Base-by-base conservation (phyloP, 2,329 filamentous ascomycete genomes). In the Botrytis porri region DNA sequence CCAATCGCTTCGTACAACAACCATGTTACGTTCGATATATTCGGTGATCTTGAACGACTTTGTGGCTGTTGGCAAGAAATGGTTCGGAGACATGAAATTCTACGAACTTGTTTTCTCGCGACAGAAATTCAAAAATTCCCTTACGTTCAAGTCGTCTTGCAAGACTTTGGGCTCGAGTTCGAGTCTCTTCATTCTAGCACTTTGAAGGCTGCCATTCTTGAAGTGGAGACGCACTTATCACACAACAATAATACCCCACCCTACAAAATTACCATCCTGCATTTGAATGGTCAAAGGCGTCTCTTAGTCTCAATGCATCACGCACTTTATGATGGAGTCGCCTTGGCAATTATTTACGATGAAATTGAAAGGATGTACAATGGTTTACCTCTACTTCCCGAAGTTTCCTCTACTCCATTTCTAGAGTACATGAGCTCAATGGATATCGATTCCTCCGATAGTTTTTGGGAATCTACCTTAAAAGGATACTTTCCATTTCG, bases 271-370 rank as follows among this genome's bases (percentile, higher is more conserved):
- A 60, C 75, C 14, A 8, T 80, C 25, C 25, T 75, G 8, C 32
- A 60, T 12, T 74, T 62, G 45, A 3, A 61, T 10, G 57, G 45
- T 12, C 37, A 59, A 12, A 73, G 57, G 12, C 76, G 75, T 25
- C 72, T 81, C 12, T 45, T 78, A 1, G 73, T 80, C 59, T 76
- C 78, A n/a, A 79, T 83, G 80, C 94, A 97, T 77, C 95, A 98
- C 82, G 93, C 93, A 2, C 84, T 97, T 0, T 97, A 97, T 77
- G 95, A 98, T 81, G 95, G 92, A 0, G 89, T 92, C 51, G 93
- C 94, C 0, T 91, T 97, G 78, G 84, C 86, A 0, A 84, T 86
- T 14, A 84, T 98, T 0, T 86, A 95, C 37, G 81, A 87, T 0
- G 94, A 97, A 78, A 83, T 97, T 1, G 89, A 96, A 77, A 80